A percentile compares a stretch with the other conserved stretches of the same genome.
Conservation (phyloP, 2,329 filamentous ascomycete genomes). For the Diaporthe amygdali region DNA sequence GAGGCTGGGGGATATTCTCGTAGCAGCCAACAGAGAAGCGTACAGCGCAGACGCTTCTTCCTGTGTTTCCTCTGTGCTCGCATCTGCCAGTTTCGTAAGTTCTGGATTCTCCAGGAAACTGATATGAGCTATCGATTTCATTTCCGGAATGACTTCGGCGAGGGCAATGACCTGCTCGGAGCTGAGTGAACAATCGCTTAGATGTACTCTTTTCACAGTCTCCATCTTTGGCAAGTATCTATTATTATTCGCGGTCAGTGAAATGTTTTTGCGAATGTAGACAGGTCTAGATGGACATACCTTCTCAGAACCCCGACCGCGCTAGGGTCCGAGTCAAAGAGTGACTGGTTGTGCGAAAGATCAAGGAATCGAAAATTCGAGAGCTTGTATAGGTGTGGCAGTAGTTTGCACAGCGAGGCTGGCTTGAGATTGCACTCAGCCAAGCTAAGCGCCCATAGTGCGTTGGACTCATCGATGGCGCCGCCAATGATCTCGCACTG, state of each 20-base stretch:
- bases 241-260: background rate
- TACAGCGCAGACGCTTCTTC: conserved; percentile 95
- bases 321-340: conserved; percentile 78
- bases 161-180: conserved; percentile 90
- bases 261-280: background rate
- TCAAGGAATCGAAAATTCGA: conserved; percentile 86
- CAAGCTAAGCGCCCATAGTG: conserved; percentile 82
- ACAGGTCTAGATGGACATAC: conserved; percentile 45
- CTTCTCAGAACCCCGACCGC: conserved; percentile 77
- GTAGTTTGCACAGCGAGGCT: conserved; percentile 72
- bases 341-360: conserved; percentile 83
- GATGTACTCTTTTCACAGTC: conserved; percentile 81
- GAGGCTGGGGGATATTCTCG: conserved; percentile 80
- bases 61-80: conserved; percentile 78
- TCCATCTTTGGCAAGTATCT: conserved; percentile 81
- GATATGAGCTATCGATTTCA: conserved; percentile 80
- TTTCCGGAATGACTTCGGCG: conserved; percentile 88
- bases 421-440: conserved; percentile 84
- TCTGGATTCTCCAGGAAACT: conserved; percentile 83
- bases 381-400: conserved; percentile 75
- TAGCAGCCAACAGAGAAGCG: conserved; percentile 87
- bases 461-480: conserved; percentile 56
- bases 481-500: conserved; percentile 59
- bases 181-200: conserved; percentile 82
- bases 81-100: conserved; percentile 72